Base-by-base conservation (phyloP, 495 filamentous ascomycete genomes). In the Friedmanniomyces simplex region DNA sequence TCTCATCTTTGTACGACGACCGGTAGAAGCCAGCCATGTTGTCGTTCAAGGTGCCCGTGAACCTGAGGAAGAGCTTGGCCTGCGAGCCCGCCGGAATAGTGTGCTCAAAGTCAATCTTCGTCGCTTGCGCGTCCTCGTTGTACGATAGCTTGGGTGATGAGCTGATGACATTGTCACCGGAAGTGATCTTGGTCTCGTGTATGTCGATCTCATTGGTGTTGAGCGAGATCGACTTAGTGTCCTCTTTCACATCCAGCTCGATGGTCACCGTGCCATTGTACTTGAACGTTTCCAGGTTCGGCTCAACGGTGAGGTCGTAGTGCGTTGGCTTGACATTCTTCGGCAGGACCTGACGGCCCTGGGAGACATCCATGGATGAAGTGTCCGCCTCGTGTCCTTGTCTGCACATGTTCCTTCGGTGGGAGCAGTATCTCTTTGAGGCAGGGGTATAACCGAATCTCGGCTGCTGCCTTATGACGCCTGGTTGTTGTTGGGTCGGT, bases 201-300 rank as follows among this genome's bases (percentile, higher is more conserved):
- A 96, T 87, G 24, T 91, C 82, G 63, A 98, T 76, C 64, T 96
- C 86, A 61, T 89, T 74, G 52, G 87, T 84, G 71, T 98, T 95
- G 60, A 98, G 80, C 36, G 89, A 82, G 66, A 98, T 84, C 24
- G 87, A 89, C 62, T 76, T 88, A 60, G 88, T 86, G 63, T 93
- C 86, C 67, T 96, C 88, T 56, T 77, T 76, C 36, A 96, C 85
- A 66, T 95, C 85, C 64, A 98, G 81, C 62, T 85, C 79, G 66
- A 89, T 84, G 25, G 76, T 71, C 12, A 86, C 83, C 51, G 72
- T 80, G 39, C 86, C 86, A 42, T 86, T 73, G 67, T 86, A 89
- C 46, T 77, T 85, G 66, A 87, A 81, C 55, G 78, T 82, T 54
- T 79, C 72, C 59, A 89, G 79, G 70, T 88, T 74, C 52, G 86